Conservation (phyloP, 2,329 filamentous ascomycete species). For the Aspergillus niger region DNA sequence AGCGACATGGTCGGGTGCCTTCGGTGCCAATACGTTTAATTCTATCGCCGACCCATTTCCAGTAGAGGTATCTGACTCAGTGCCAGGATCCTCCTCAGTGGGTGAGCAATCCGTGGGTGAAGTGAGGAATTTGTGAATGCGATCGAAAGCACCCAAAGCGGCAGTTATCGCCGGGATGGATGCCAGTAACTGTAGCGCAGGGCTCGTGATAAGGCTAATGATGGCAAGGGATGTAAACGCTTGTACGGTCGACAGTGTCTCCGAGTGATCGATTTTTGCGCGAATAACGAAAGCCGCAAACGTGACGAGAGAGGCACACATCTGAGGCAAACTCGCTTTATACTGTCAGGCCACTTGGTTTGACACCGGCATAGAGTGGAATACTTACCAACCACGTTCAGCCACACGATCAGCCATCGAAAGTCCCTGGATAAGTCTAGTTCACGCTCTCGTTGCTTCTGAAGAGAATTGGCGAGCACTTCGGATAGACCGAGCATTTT, state of each 20-base stretch:
- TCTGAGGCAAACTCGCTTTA: slow-evolving; percentile 7
- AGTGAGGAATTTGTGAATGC: background rate
- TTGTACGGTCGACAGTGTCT: slow-evolving; percentile 6
- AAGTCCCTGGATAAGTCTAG: background rate
- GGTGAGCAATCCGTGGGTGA: background rate
- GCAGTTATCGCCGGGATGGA: background rate
- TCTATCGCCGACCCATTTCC: background rate
- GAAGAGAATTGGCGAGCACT: background rate
- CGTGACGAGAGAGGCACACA: slow-evolving; percentile 3
- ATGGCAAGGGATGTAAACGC: slow-evolving; percentile 10
- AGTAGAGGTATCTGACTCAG: background rate
- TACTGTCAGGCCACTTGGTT: background rate
- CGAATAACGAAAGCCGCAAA: slow-evolving; percentile 6
- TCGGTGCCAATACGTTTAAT: background rate
- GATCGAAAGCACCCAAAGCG: slow-evolving; percentile 2
- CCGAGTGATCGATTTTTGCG: background rate
- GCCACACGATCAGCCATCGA: slow-evolving; percentile 5
- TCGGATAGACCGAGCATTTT: slow-evolving; percentile 3
- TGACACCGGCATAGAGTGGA: too few relatives aligned
- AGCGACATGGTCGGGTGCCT: background rate
- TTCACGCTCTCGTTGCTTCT: background rate
- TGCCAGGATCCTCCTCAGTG: background rate
- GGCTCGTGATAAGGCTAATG: slow-evolving; percentile 3
- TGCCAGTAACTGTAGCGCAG: slow-evolving; percentile 1
- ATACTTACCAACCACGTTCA: slow-evolving; percentile 7